phyloP scores from a whole-genome alignment of 768 basidiomycete species.

The Polyporus arcularius region DNA sequence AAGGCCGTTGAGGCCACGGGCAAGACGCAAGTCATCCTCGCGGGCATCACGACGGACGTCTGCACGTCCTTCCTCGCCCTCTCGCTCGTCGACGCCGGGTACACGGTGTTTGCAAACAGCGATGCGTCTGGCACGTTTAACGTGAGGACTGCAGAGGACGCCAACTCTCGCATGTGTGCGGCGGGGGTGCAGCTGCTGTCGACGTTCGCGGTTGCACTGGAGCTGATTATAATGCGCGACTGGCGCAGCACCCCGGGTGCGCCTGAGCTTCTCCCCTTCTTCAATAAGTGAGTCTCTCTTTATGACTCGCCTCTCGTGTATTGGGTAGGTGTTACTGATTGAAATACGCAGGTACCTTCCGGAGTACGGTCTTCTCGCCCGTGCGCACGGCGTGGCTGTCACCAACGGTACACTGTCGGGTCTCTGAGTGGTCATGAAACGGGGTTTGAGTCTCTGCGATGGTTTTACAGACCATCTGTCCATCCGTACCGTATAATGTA shows the following conservation, averaged over 20 bases:
- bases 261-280: constrained; percentile 43
- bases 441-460: not conserved
- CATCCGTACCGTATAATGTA: no score
- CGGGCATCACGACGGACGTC: constrained; percentile 53
- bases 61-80: constrained; percentile 51
- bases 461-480: not conserved
- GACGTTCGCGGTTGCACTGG: constrained; percentile 43
- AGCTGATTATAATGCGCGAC: constrained; percentile 46
- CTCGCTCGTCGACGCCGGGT: constrained; percentile 47
- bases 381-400: constrained; percentile 35
- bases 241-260: constrained; percentile 52
- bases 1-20: constrained; percentile 48
- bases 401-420: constrained; percentile 29
- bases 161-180: constrained; percentile 49
- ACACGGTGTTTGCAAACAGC: constrained; percentile 48
- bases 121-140: constrained; percentile 48
- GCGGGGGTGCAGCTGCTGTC: constrained; percentile 50
- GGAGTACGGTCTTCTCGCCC: constrained; percentile 33
- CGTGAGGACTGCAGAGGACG: constrained; percentile 41
- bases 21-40: constrained; percentile 51
- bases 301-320: not conserved
- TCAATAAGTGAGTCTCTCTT: constrained; percentile 40
- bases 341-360: constrained; percentile 30
- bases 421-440: not conserved
- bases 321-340: not conserved